Evolutionary conservation across 768 basidiomycete species (phyloP).

Genomic region (Pseudohyphozyma bogoriensis): DNA sequence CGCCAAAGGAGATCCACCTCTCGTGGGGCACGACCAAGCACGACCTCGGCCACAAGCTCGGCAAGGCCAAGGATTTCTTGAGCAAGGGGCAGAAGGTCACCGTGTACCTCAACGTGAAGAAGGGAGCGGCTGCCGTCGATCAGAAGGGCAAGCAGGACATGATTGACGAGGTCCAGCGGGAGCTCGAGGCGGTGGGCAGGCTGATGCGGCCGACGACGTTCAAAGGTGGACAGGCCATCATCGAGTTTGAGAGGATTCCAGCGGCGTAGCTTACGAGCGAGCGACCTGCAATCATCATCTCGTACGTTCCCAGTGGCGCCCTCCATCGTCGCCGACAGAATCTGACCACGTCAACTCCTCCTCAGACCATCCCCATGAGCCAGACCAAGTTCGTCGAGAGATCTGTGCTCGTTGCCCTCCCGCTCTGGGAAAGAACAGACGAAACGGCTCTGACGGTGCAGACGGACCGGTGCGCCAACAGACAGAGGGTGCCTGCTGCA

Average conservation of each 20-base stretch:
- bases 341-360: too few relatives aligned
- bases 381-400: too few relatives aligned
- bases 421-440: too few relatives aligned
- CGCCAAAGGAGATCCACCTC: constrained; percentile 57
- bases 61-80: constrained; percentile 50
- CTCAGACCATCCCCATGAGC: too few relatives aligned
- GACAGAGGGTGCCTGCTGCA: too few relatives aligned
- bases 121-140: constrained; percentile 36
- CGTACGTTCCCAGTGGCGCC: too few relatives aligned
- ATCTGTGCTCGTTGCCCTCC: too few relatives aligned
- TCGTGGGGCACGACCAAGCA: constrained; percentile 54
- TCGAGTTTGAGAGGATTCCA: constrained; percentile 25
- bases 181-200: constrained; percentile 44
- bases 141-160: constrained; percentile 37
- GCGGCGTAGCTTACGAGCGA: too few relatives aligned
- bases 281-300: too few relatives aligned
- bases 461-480: too few relatives aligned
- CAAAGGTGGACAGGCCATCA: constrained; percentile 3
- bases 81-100: constrained; percentile 53
- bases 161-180: constrained; percentile 42
- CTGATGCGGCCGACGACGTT: constrained; percentile 1
- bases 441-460: too few relatives aligned
- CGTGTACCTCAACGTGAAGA: constrained; percentile 51
- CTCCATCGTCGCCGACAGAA: too few relatives aligned
- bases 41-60: constrained; percentile 59